Evolutionary conservation across 2,329 filamentous ascomycete species (phyloP).

Genomic region (Diaporthe ilicicola): DNA sequence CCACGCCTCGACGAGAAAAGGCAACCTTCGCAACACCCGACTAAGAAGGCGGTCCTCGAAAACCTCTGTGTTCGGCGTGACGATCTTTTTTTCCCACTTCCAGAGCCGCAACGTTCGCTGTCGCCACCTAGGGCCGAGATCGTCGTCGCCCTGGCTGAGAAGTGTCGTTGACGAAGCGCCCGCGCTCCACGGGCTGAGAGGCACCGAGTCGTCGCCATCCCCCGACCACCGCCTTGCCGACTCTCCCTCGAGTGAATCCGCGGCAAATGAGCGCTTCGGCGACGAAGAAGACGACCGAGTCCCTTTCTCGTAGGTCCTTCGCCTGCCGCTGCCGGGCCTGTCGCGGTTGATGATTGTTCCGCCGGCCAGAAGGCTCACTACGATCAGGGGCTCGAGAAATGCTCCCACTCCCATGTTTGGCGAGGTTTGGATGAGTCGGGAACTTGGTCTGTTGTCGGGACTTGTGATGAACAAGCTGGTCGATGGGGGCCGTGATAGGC

Average conservation of each 20-base stretch:
- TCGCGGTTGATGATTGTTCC: slow-evolving; percentile 70
- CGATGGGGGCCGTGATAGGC: background rate
- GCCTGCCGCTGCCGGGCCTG: slow-evolving; percentile 30
- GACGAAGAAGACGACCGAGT: slow-evolving; percentile 35
- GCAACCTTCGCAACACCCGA: slow-evolving; percentile 71
- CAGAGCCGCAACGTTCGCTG: slow-evolving; percentile 46
- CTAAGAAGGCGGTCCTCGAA: slow-evolving; percentile 69
- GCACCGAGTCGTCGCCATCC: slow-evolving; percentile 29
- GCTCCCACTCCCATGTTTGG: slow-evolving; percentile 56
- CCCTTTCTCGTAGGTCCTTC: background rate
- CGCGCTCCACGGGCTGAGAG: slow-evolving; percentile 28
- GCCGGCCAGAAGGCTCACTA: slow-evolving; percentile 66
- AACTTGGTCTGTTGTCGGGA: background rate
- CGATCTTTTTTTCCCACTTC: slow-evolving; percentile 55
- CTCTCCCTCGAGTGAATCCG: slow-evolving; percentile 35
- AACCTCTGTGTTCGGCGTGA: slow-evolving; percentile 68
- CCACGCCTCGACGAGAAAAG: slow-evolving; percentile 79
- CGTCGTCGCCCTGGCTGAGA: slow-evolving; percentile 31
- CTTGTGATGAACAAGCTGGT: background rate
- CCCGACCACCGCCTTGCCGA: slow-evolving; percentile 37
- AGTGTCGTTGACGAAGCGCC: slow-evolving; percentile 39
- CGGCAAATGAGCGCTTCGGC: slow-evolving; percentile 41
- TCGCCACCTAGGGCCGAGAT: slow-evolving; percentile 34
- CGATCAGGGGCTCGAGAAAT: slow-evolving; percentile 68
- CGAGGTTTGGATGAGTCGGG: background rate